Evolutionary conservation across 768 basidiomycete species (phyloP).

Genomic region (Leccinum ochraceum): DNA sequence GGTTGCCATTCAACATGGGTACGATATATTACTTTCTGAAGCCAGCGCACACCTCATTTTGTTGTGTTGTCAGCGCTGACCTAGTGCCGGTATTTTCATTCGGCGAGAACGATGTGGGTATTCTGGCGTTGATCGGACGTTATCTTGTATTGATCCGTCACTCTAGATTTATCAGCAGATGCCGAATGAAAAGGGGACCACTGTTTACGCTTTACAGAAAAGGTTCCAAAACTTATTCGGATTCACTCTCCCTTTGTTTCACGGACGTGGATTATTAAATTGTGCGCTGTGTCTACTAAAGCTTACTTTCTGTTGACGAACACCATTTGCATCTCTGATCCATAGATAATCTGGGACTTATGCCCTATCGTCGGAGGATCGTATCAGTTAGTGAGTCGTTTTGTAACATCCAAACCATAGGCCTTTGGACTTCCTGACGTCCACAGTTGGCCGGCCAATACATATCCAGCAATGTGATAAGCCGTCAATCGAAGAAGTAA

Average conservation of each 20-base stretch:
- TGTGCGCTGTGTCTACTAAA: conserved; percentile 54
- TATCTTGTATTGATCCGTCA: background rate
- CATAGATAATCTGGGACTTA: conserved; percentile 88
- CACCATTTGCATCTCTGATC: background rate
- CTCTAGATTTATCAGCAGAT: conserved; percentile 93
- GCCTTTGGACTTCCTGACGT: background rate
- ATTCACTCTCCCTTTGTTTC: conserved; percentile 97
- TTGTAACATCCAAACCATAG: background rate
- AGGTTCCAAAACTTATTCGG: conserved; percentile 92
- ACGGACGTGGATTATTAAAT: conserved; percentile 92
- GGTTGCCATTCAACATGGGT: conserved; percentile 88
- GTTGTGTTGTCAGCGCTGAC: conserved; percentile 63
- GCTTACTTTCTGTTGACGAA: background rate
- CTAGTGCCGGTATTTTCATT: conserved; percentile 98
- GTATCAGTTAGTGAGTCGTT: conserved; percentile 88
- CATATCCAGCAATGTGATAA: conserved; percentile 73
- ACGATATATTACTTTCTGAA: conserved; percentile 18
- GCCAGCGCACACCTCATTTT: conserved; percentile 1
- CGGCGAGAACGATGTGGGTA: conserved; percentile 93
- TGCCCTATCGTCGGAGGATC: conserved; percentile 94
- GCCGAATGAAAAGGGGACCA: conserved; percentile 92
- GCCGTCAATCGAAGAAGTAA: conserved; percentile 80
- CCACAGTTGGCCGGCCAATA: conserved; percentile 85
- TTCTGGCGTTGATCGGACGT: background rate
- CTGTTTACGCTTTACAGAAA: conserved; percentile 82